These are phyloP conservation scores for Larix kaempferi DNA, from an alignment of 75 land plant genomes.

Conservation along the genomic window DNA sequence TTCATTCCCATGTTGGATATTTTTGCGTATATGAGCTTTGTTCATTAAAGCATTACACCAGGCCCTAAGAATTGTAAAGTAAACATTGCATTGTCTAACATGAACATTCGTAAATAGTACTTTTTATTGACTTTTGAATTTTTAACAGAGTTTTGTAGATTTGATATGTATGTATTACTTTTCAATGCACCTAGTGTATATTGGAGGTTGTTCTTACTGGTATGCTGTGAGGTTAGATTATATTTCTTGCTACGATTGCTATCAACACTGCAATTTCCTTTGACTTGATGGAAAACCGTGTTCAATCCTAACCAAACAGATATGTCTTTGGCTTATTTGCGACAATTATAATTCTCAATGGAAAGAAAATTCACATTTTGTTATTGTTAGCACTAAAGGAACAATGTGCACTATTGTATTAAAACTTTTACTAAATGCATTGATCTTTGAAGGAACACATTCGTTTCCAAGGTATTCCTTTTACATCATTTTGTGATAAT, in stretches of 20 bases:
- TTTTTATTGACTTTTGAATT: not conserved
- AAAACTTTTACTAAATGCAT: not conserved
- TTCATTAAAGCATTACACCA: too few species aligned
- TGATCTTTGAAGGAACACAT: not conserved
- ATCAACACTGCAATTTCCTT: not conserved
- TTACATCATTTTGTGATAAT: not conserved
- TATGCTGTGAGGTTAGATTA: not conserved
- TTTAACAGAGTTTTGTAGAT: not conserved
- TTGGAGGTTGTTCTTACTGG: not conserved
- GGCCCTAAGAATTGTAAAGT: too few species aligned
- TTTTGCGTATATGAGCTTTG: too few species aligned
- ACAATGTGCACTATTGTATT: not conserved
- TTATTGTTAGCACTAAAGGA: not conserved
- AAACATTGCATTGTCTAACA: too few species aligned
- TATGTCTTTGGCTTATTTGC: not conserved
- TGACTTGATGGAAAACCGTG: not conserved
- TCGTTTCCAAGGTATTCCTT: not conserved
- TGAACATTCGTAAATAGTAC: not conserved
- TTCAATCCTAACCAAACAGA: not conserved
- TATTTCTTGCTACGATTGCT: not conserved
- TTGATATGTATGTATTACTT: not conserved
- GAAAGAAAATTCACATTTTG: not conserved
- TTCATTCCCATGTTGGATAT: too few species aligned
- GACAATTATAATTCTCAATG: not conserved
- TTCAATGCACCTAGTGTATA: not conserved